These are phyloP conservation scores for Lablab purpureus DNA, from an alignment of 306 rosid genomes.

Conservation along the genomic window DNA sequence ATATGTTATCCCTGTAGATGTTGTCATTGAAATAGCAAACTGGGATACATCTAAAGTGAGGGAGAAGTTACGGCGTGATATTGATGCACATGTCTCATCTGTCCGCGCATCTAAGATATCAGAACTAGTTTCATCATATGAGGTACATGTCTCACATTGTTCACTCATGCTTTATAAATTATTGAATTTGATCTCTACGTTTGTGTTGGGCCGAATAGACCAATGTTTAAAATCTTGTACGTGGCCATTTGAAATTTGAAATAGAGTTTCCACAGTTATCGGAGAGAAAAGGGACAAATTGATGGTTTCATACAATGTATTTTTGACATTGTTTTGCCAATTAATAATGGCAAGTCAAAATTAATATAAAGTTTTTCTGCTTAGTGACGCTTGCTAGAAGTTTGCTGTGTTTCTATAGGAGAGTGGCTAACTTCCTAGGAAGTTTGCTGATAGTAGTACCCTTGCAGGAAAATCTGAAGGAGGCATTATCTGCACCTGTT, in stretches of 20 bases:
- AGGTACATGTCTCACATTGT: slow-evolving; percentile 56
- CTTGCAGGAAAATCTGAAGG: slow-evolving; percentile 80
- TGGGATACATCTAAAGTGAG: slow-evolving; percentile 86
- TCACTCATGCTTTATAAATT: slow-evolving; percentile 23
- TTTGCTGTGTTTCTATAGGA: slow-evolving; percentile 21
- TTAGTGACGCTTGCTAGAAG: not conserved
- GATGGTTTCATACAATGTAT: slow-evolving; percentile 10
- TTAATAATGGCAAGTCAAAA: slow-evolving; percentile 18
- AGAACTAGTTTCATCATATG: slow-evolving; percentile 67
- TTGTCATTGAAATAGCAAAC: slow-evolving; percentile 68
- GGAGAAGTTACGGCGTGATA: slow-evolving; percentile 86
- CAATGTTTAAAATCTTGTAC: not conserved
- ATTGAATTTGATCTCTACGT: not conserved
- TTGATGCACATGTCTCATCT: slow-evolving; percentile 71
- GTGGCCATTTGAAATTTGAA: slow-evolving; percentile 15
- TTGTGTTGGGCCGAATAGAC: slow-evolving; percentile 10
- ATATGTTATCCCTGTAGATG: slow-evolving; percentile 64
- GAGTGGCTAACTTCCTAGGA: slow-evolving; percentile 28
- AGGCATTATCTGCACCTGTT: slow-evolving; percentile 77
- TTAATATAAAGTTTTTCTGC: slow-evolving; percentile 38
- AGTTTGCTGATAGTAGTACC: slow-evolving; percentile 46
- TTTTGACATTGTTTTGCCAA: slow-evolving; percentile 12
- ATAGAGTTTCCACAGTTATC: slow-evolving; percentile 15
- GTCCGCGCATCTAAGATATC: slow-evolving; percentile 74
- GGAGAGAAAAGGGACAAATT: slow-evolving; percentile 1